These are phyloP conservation scores for Apiotrichum siamense DNA, from an alignment of 1,284 basidiomycete genomes.

Conservation along the genomic window DNA sequence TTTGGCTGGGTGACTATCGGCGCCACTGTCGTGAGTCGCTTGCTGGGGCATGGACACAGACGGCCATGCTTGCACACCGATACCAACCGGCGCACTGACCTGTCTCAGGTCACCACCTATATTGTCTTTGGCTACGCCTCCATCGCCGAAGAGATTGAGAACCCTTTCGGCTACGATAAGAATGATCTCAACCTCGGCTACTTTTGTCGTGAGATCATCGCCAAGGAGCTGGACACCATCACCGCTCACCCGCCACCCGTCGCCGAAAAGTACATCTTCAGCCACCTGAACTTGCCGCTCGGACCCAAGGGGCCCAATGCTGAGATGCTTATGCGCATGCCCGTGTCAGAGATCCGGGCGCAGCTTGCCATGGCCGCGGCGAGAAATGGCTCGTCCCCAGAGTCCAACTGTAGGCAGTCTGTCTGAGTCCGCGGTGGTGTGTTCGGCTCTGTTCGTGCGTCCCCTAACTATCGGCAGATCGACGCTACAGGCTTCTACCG, in stretches of 20 bases:
- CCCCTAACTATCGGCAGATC: too few species aligned
- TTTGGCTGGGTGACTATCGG: conserved; percentile 65
- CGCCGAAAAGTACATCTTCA: conserved; percentile 37
- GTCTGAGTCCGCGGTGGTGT: too few species aligned
- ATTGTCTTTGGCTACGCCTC: conserved; percentile 46
- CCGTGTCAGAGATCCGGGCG: conserved; percentile 3
- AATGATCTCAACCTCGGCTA: conserved; percentile 42
- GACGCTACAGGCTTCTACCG: too few species aligned
- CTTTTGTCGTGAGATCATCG: conserved; percentile 45
- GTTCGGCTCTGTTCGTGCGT: too few species aligned
- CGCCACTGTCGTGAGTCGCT: conserved; percentile 39
- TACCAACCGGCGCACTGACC: too few species aligned
- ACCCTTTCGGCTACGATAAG: conserved; percentile 45
- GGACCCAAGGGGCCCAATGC: conserved; percentile 12
- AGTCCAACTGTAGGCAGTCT: too few species aligned
- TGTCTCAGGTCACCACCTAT: conserved; percentile 37
- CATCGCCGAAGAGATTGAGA: conserved; percentile 39
- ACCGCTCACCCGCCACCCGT: conserved; percentile 31
- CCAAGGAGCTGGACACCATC: conserved; percentile 41
- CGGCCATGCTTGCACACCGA: too few species aligned
- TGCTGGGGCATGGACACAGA: too few species aligned
- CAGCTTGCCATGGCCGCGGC: conserved; percentile 1
- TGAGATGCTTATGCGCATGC: neutral
- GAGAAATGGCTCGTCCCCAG: neutral
- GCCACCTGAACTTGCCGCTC: conserved; percentile 19